phyloP scores from a whole-genome alignment of 495 filamentous ascomycete species.

The Baudoinia panamericana region DNA sequence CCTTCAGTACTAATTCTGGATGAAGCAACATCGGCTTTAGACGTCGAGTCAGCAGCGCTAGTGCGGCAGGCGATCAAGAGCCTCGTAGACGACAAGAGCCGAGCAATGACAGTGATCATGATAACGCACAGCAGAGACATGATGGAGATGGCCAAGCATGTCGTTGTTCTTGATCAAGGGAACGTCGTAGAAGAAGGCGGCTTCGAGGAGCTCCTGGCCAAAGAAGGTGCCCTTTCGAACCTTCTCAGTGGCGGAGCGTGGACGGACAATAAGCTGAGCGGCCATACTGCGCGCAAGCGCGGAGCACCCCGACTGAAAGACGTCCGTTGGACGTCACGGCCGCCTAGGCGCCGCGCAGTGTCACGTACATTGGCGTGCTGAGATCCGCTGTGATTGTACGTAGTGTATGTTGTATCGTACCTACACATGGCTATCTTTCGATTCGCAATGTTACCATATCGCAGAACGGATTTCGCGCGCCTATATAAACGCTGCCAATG shows the following conservation, averaged over 20 bases:
- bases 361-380: too few species aligned
- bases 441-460: too few species aligned
- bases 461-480: too few species aligned
- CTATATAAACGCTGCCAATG: too few species aligned
- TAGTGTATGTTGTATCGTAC: too few species aligned
- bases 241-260: conserved; percentile 26
- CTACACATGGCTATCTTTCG: too few species aligned
- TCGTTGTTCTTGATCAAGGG: conserved; percentile 60
- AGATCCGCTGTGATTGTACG: too few species aligned
- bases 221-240: conserved; percentile 30
- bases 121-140: conserved; percentile 72
- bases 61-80: conserved; percentile 50
- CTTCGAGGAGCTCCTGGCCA: conserved; percentile 41
- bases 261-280: neutral
- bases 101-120: conserved; percentile 47
- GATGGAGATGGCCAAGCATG: conserved; percentile 62
- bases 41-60: conserved; percentile 51
- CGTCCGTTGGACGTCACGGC: conserved; percentile 5
- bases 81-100: conserved; percentile 30
- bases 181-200: conserved; percentile 50
- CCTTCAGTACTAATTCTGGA: conserved; percentile 70
- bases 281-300: neutral
- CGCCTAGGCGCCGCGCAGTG: too few species aligned
- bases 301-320: conserved; percentile 1
- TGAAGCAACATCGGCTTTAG: conserved; percentile 74